Evolutionary conservation across 2,329 filamentous ascomycete species (phyloP).

Genomic region (Uncinocarpus reesii): DNA sequence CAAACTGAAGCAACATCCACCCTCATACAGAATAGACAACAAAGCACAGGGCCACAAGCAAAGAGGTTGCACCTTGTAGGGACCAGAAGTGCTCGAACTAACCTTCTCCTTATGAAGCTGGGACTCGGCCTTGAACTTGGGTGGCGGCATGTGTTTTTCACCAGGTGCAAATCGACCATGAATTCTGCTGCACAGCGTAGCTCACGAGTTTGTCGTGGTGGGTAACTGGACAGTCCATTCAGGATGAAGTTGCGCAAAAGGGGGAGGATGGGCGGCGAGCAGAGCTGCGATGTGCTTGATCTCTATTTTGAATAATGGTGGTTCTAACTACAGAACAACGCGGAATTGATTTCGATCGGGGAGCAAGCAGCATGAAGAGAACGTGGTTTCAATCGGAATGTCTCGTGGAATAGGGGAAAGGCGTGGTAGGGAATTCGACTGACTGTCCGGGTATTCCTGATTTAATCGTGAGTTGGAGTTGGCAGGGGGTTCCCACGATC

Average conservation of each 20-base stretch:
- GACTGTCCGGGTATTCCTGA: background rate
- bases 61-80: background rate
- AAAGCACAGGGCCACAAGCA: background rate
- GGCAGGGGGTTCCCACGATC: too few species aligned
- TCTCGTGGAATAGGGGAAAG: background rate
- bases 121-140: slow-evolving; percentile 41
- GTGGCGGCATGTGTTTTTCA: slow-evolving; percentile 35
- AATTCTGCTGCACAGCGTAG: slow-evolving; percentile 5
- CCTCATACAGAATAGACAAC: background rate
- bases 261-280: background rate
- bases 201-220: background rate
- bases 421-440: background rate
- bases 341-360: background rate
- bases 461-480: too few species aligned
- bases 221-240: slow-evolving; percentile 4
- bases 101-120: slow-evolving; percentile 53
- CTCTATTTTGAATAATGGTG: background rate
- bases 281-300: background rate
- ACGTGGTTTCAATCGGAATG: background rate
- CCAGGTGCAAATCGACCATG: slow-evolving; percentile 7
- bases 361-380: background rate
- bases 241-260: background rate
- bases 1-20: background rate
- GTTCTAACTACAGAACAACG: background rate
- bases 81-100: slow-evolving; percentile 16